Evolutionary conservation across 495 filamentous ascomycete genomes (phyloP).

Genomic region (Talaromyces adpressus): DNA sequence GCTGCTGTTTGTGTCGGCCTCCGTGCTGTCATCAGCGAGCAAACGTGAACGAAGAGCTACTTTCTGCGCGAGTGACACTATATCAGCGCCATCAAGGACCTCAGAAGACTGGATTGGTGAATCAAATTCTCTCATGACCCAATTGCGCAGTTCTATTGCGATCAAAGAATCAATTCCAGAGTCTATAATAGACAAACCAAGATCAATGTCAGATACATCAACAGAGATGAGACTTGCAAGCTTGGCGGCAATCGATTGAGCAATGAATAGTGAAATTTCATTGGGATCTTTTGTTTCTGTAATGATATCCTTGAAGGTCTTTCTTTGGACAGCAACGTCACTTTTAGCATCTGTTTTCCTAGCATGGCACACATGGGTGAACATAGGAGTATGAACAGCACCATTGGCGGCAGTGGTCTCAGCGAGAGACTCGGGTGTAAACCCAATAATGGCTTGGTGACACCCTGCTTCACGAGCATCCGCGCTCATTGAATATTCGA

Average conservation of each 20-base stretch:
- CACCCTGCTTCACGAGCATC: neutral
- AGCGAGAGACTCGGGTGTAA: neutral
- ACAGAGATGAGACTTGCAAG: slow-evolving; percentile 32
- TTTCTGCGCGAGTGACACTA: neutral
- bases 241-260: slow-evolving; percentile 16
- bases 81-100: slow-evolving; percentile 17
- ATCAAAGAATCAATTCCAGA: slow-evolving; percentile 50
- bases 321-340: neutral
- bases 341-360: neutral
- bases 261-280: slow-evolving; percentile 14
- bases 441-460: neutral
- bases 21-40: neutral
- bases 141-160: slow-evolving; percentile 47
- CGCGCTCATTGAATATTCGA: neutral
- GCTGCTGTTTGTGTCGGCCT: neutral
- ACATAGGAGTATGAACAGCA: neutral
- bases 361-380: neutral
- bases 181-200: slow-evolving; percentile 29
- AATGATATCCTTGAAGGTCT: neutral
- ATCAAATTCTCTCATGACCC: slow-evolving; percentile 40
- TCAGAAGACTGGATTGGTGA: slow-evolving; percentile 37
- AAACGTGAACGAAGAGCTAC: neutral
- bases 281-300: slow-evolving; percentile 13
- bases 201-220: slow-evolving; percentile 31
- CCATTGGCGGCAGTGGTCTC: neutral